Evolutionary conservation across 495 filamentous ascomycete genomes (phyloP).

Genomic region (Tuber microsphaerosporum): DNA sequence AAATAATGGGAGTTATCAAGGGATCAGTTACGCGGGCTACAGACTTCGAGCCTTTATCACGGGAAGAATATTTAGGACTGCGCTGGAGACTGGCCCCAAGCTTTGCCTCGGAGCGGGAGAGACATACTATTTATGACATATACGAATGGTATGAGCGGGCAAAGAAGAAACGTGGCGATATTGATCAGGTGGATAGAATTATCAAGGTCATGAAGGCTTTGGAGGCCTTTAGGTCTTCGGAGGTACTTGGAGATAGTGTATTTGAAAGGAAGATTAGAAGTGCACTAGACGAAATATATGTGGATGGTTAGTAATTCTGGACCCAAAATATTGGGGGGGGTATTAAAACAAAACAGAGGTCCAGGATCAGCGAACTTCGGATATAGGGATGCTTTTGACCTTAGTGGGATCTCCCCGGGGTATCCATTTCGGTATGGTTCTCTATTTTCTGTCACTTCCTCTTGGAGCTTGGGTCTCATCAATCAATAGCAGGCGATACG

Average conservation of each 20-base stretch:
- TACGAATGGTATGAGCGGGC: no score
- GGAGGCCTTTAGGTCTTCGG: no score
- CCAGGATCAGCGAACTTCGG: conserved; percentile 45
- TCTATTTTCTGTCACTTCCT: neutral
- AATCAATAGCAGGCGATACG: conserved; percentile 44
- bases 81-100: no score
- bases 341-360: conserved; percentile 41
- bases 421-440: conserved; percentile 44
- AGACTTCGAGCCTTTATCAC: no score
- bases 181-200: no score
- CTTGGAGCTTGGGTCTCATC: neutral
- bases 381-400: conserved; percentile 44
- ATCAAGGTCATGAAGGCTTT: no score
- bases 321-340: neutral
- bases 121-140: no score
- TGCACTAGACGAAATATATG: conserved; percentile 46
- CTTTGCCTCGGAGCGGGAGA: no score
- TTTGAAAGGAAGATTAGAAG: conserved; percentile 42
- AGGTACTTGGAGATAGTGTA: conserved; percentile 22
- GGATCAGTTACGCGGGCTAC: no score
- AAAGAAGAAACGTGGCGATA: no score
- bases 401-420: conserved; percentile 43
- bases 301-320: conserved; percentile 41
- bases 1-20: conserved; percentile 33
- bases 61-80: no score